phyloP scores from a whole-genome alignment of 768 basidiomycete genomes.

The Pleurotus pulmonarius region DNA sequence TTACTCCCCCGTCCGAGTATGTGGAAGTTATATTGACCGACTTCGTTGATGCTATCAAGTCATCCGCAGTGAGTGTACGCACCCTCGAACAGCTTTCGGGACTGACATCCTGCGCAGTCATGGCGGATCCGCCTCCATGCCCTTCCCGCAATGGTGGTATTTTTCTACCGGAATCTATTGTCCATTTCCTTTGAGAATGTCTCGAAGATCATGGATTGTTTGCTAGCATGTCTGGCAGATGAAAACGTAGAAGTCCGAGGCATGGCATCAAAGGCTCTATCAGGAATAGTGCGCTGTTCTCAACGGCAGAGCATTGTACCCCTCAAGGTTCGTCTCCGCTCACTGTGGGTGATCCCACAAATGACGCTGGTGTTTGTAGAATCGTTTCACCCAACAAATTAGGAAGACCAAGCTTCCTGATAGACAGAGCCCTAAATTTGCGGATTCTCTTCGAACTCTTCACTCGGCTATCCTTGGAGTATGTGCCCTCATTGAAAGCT shows the following conservation, averaged over 20 bases:
- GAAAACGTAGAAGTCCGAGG: constrained; percentile 93
- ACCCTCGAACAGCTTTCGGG: constrained; percentile 8
- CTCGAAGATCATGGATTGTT: constrained; percentile 73
- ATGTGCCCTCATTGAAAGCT: constrained; percentile 87
- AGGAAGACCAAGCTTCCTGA: constrained; percentile 61
- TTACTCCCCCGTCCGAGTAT: constrained; percentile 68
- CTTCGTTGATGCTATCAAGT: constrained; percentile 71
- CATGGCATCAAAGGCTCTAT: constrained; percentile 83
- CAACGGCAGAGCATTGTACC: constrained; percentile 83
- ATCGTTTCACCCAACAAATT: constrained; percentile 72
- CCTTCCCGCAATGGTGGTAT: constrained; percentile 82
- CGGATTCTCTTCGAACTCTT: constrained; percentile 66
- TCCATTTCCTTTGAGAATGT: constrained; percentile 67
- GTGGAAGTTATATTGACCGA: constrained; percentile 56
- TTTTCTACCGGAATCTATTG: constrained; percentile 88
- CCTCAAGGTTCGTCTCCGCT: constrained; percentile 53
- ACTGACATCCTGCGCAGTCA: constrained; percentile 58
- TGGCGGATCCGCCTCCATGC: constrained; percentile 90
- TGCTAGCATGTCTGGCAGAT: constrained; percentile 81
- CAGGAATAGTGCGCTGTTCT: constrained; percentile 87
- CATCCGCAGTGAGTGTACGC: constrained; percentile 55
- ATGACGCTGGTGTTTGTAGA: constrained; percentile 34
- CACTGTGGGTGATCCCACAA: no score
- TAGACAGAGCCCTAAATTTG: constrained; percentile 67
- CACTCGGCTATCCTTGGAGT: constrained; percentile 91